These are phyloP conservation scores for Conringia planisiliqua DNA, from an alignment of 345 rosid species.

Conservation along the genomic window DNA sequence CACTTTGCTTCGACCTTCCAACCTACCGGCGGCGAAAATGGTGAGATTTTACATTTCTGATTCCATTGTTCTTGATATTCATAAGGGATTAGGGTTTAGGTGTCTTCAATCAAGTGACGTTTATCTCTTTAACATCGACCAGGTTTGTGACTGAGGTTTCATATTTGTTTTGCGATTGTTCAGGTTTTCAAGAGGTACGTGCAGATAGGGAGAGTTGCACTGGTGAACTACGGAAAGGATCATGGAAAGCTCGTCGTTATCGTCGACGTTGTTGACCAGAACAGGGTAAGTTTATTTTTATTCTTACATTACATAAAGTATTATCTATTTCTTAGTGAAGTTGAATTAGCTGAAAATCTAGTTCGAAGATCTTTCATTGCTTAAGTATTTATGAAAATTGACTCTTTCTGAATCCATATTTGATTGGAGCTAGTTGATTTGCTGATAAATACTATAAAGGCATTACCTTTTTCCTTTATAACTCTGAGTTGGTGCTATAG, in stretches of 20 bases:
- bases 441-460: neutral
- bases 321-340: neutral
- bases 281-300: conserved; percentile 43
- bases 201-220: conserved; percentile 92
- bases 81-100: neutral
- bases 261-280: conserved; percentile 89
- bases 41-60: conserved; percentile 14
- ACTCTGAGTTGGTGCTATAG: neutral
- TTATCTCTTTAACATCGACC: neutral
- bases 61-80: neutral
- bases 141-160: neutral
- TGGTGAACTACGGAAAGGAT: conserved; percentile 83
- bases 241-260: conserved; percentile 85
- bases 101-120: neutral
- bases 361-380: neutral
- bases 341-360: neutral
- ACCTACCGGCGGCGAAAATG: conserved; percentile 30
- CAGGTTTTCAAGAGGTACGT: conserved; percentile 93
- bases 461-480: neutral
- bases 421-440: neutral
- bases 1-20: neutral
- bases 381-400: neutral
- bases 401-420: neutral
- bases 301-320: neutral
- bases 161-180: neutral